Base-by-base conservation (phyloP, 441 rosid species). In the Aquilaria agallochum region DNA sequence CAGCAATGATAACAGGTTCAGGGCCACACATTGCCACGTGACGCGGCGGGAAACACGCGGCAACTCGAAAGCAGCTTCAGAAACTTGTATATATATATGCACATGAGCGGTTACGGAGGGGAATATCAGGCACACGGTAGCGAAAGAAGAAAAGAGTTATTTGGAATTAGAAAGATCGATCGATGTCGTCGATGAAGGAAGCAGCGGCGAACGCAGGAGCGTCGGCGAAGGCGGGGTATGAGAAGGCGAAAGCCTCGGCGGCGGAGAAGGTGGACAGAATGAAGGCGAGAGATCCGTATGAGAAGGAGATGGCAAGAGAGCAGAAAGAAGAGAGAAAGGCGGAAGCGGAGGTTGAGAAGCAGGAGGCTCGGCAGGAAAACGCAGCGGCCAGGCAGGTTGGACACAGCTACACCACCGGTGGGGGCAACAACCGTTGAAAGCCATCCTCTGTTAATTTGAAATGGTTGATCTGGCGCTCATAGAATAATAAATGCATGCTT, bases 151-250 rank as follows among this genome's bases (percentile, higher is more conserved):
- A 40, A 12, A 40, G 20, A 12, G 3, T 13, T 1, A 10, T 40
- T 40, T 40, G 45, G 42, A 3, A 7, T 36, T 7, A 50, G 5
- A 53, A 31, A 5, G 55, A 60, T 2, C 13, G 48, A 80, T 20
- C 70, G 55, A 87, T 86, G 96, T 76, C 83, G 78, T 54, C 89
- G 1, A 51, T 63, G 53, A 87, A 78, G 69, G 91, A 87, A 73
- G 62, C 76, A 33, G 92, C 83, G n/a, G 70, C 90, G 27, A 84
- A 90, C 69, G 53, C 68, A 5, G 87, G 80, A 31, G 93, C 95
- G 71, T 81, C 95, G 5, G 87, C 97, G 9, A 80, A 68, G 66
- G 69, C 91, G 58, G 91, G 84, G 59, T 61, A 77, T 83, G 95
- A 86, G 63, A 88, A 88, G 74, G 72, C 88, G 76, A 86, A 77